Evolutionary conservation across 2,329 filamentous ascomycete species (phyloP), one percentile per base, ranked within the genome.

Genomic region (Scedosporium boydii): DNA sequence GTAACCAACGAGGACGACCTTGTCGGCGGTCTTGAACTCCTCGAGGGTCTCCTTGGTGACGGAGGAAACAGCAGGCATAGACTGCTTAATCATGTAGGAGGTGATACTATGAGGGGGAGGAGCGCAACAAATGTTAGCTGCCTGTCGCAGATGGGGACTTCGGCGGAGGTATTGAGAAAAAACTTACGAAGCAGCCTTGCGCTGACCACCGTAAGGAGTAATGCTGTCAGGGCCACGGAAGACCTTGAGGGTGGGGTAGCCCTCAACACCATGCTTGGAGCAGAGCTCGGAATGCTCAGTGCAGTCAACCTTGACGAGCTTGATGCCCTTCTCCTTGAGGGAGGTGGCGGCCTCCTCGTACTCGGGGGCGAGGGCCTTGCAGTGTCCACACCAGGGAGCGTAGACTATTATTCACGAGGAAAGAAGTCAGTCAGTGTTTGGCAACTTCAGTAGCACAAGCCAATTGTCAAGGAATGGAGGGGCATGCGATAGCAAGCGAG

Each of bases 31-130:
- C 88, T 98, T 98, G 87, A 99, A 96, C 70, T 96, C 93, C 74
- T 93, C 90, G 62, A 97, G 80, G 64, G 87, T 91, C 67, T 93
- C 90, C 76, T 89, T 87, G 70, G 84, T 87, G 64, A 99, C 83
- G 67, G 84, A 73, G 5, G 95, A 97, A 67, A 99, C 93, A 67
- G 95, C 90, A 61, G 95, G 95, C 65, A 99, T 85, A 27, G 91
- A 90, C 81, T 98, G 95, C 86, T 98, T 99, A 76, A 91, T 89
- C 95, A 99, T 99, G 83, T 96, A 98, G 27, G 87, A 88, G 58
- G 83, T 82, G 74, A 88, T 87, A 66, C 82, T 85, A 64, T 10
- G 29, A 48, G 57, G 26, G 4, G 38, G 58, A 60, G 44, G 41
- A 21, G 59, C 3, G 14, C 29, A 56, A 14, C 29, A 38, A 14